Evolutionary conservation across 345 rosid genomes (phyloP).

Genomic region (Euclidium syriacum): DNA sequence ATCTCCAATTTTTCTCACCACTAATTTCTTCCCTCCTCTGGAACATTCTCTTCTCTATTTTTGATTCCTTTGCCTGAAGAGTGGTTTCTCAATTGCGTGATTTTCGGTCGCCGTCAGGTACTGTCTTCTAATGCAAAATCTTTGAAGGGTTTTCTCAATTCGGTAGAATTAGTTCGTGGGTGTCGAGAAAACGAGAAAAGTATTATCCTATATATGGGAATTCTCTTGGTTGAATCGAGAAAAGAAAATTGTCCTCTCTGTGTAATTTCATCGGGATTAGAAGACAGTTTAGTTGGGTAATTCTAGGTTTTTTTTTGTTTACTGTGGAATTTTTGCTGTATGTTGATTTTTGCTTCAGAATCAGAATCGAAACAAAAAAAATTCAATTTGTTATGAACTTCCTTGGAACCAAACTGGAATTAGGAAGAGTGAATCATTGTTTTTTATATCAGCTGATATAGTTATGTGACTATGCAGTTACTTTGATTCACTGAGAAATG

Average conservation of each 20-base stretch:
- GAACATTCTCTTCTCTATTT: constrained; percentile 29
- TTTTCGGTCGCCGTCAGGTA: constrained; percentile 13
- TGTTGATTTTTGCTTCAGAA: constrained; percentile 1
- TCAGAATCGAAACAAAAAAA: not conserved
- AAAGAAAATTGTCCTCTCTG: no score
- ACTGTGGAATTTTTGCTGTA: not conserved
- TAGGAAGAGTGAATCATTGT: not conserved
- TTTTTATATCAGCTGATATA: not conserved
- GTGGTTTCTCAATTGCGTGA: constrained; percentile 11
- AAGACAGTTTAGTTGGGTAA: not conserved
- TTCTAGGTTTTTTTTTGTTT: not conserved
- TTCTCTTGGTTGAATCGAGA: not conserved
- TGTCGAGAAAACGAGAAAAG: constrained; percentile 3
- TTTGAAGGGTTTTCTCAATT: not conserved
- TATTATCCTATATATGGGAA: not conserved
- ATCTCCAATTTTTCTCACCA: constrained; percentile 37
- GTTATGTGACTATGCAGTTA: constrained; percentile 22
- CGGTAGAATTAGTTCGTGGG: not conserved
- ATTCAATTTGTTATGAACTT: not conserved
- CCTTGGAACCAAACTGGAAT: not conserved
- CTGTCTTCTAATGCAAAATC: not conserved
- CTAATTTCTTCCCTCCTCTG: constrained; percentile 24
- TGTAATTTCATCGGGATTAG: not conserved
- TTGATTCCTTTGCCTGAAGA: not conserved
- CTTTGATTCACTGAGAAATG: constrained; percentile 38